Conservation (phyloP, 2,329 filamentous ascomycete species). For the Neofusicoccum umdonicola region DNA sequence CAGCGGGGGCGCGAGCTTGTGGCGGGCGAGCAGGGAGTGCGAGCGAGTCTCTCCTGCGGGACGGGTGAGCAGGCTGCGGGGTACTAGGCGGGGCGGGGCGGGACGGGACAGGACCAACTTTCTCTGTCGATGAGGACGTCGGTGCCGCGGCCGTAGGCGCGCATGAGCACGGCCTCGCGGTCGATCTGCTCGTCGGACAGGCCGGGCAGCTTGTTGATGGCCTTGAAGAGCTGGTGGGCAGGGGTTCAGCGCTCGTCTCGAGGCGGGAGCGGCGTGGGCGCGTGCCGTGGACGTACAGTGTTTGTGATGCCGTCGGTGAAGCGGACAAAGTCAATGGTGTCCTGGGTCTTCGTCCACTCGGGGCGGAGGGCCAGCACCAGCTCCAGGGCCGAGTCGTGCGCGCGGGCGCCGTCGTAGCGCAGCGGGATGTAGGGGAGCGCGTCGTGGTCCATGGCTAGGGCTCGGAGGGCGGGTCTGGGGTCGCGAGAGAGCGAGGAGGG, state of each 20-base stretch:
- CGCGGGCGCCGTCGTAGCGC: constrained; percentile 73
- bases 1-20: constrained; percentile 80
- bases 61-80: background rate
- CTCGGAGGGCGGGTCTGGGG: background rate
- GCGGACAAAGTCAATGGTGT: constrained; percentile 77
- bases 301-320: constrained; percentile 99
- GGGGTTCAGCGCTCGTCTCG: constrained; percentile 5
- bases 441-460: constrained; percentile 15
- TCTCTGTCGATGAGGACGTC: constrained; percentile 95
- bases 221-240: constrained; percentile 62
- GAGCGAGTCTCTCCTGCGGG: constrained; percentile 55
- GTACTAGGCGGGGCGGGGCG: background rate
- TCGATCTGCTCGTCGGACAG: constrained; percentile 76
- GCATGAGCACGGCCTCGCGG: constrained; percentile 78
- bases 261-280: constrained; percentile 1
- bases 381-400: constrained; percentile 72
- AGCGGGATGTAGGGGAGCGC: constrained; percentile 63
- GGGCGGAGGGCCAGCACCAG: constrained; percentile 78
- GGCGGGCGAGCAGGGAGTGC: constrained; percentile 81
- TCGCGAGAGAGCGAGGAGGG: background rate
- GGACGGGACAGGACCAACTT: constrained; percentile 53
- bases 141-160: constrained; percentile 92
- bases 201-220: constrained; percentile 67
- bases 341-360: constrained; percentile 73
- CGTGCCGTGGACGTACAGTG: constrained; percentile 56